Evolutionary conservation across 176 grass and related monocot species (phyloP).

Genomic region (Puya raimondii): DNA sequence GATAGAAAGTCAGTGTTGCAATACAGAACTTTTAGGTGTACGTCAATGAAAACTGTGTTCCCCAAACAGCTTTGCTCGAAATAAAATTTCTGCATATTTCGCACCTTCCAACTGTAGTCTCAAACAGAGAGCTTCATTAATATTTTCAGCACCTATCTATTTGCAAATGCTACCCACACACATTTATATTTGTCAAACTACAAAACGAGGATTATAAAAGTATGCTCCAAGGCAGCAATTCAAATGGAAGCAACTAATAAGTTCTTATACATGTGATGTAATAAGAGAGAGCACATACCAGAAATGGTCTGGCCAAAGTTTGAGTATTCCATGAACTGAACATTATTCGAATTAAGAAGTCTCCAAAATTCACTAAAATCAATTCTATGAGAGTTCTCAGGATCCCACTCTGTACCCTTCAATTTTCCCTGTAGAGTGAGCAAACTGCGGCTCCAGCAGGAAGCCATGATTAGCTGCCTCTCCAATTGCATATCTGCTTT

Average conservation of each 20-base stretch:
- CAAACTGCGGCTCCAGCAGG: constrained; percentile 23
- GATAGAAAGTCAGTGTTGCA: not conserved
- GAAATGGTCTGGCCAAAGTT: constrained; percentile 29
- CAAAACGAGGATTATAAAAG: not conserved
- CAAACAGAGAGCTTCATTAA: too few relatives aligned
- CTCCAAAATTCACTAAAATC: constrained; percentile 31
- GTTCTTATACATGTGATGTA: not conserved
- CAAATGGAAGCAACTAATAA: constrained; percentile 2
- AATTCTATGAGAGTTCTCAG: constrained; percentile 29
- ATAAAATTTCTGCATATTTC: too few relatives aligned
- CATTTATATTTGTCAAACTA: not conserved
- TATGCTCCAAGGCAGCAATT: not conserved
- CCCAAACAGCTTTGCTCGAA: too few relatives aligned
- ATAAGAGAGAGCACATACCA: constrained; percentile 15
- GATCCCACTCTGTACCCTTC: constrained; percentile 37
- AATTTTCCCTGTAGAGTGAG: constrained; percentile 30
- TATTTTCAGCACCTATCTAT: not conserved
- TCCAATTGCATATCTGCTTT: constrained; percentile 31
- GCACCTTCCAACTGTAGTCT: too few relatives aligned
- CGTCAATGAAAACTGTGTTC: not conserved
- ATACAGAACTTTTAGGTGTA: not conserved
- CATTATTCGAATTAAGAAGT: constrained; percentile 31
- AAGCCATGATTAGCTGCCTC: constrained; percentile 28
- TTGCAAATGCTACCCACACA: not conserved
- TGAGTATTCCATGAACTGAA: constrained; percentile 40